Evolutionary conservation across 2,329 filamentous ascomycete species (phyloP).

Genomic region (Aureobasidium sp.): DNA sequence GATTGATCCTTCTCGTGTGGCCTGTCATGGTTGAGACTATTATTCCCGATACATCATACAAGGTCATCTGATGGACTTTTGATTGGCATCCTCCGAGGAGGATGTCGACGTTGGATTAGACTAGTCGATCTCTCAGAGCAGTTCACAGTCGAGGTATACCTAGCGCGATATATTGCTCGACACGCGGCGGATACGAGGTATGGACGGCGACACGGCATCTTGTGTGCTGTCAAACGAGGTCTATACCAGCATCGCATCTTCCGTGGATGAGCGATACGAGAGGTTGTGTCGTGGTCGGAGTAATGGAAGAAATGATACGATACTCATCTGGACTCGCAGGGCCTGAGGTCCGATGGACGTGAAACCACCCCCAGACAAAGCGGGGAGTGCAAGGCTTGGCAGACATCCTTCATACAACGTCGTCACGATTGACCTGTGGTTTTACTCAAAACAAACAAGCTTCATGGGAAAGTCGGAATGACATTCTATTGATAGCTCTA

Average conservation of each 20-base stretch:
- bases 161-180: background rate
- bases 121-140: background rate
- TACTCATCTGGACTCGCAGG: background rate
- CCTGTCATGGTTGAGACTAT: background rate
- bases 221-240: background rate
- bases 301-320: background rate
- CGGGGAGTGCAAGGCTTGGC: background rate
- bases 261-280: background rate
- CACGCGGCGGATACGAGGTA: background rate
- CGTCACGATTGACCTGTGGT: slow-evolving; percentile 3
- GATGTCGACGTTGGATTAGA: background rate
- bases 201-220: background rate
- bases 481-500: background rate
- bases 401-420: too few relatives aligned
- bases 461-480: background rate
- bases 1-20: background rate
- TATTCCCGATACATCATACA: slow-evolving; percentile 3
- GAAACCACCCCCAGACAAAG: background rate
- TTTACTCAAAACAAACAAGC: background rate
- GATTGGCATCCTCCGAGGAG: background rate
- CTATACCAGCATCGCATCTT: background rate
- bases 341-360: background rate
- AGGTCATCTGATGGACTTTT: slow-evolving; percentile 1
- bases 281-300: background rate
- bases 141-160: background rate